phyloP scores from a whole-genome alignment of 2,329 filamentous ascomycete genomes.

The Aspergillus bombycis region DNA sequence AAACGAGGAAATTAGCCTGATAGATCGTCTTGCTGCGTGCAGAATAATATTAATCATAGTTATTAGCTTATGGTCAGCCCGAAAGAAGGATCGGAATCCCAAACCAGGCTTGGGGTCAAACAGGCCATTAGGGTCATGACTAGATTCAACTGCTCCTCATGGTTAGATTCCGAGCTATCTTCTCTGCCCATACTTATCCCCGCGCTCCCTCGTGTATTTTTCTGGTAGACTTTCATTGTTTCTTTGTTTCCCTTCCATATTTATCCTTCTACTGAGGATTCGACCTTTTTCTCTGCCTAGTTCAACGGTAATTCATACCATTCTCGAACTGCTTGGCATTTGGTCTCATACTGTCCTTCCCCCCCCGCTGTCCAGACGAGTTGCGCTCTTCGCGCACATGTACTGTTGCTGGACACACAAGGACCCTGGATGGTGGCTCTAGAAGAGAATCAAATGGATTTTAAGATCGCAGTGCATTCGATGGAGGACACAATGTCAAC shows the following conservation, averaged over 20 bases:
- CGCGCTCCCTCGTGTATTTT: background rate
- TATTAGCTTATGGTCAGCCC: background rate
- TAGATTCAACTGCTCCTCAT: background rate
- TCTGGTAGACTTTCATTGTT: background rate
- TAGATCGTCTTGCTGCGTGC: background rate
- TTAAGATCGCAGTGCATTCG: background rate
- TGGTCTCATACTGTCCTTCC: background rate
- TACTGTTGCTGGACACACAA: background rate
- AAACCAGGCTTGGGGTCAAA: background rate
- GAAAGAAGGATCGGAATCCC: background rate
- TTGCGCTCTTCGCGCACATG: background rate
- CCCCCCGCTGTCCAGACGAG: background rate
- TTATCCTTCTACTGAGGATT: background rate
- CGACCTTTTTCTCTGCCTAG: background rate
- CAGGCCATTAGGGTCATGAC: background rate
- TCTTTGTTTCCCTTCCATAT: background rate
- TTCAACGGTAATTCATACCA: background rate
- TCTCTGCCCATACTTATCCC: background rate
- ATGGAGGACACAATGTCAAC: background rate
- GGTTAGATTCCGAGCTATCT: background rate
- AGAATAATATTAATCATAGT: background rate
- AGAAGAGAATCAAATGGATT: background rate
- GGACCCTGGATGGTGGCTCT: background rate
- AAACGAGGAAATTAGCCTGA: background rate
- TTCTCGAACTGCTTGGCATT: background rate